These are phyloP conservation scores for Cordyceps pruinosa DNA, from an alignment of 2,329 filamentous ascomycete genomes.

Conservation along the genomic window DNA sequence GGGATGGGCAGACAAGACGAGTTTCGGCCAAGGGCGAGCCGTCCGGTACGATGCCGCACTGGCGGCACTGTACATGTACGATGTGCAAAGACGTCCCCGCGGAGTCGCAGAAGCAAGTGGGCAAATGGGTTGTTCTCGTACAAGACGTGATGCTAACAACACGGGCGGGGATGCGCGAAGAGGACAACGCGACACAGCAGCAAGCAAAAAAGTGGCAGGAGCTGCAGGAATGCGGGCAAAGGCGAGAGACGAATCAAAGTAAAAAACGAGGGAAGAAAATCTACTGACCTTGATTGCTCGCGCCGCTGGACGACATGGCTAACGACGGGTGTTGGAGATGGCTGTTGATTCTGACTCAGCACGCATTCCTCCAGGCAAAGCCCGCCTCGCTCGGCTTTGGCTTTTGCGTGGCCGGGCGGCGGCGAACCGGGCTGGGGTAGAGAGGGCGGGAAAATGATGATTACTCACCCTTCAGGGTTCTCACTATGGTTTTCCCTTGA, in stretches of 20 bases:
- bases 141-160: not conserved
- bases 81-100: not conserved
- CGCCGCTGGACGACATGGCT: constrained; percentile 26
- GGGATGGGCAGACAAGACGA: not conserved
- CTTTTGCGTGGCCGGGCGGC: not conserved
- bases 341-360: constrained; percentile 28
- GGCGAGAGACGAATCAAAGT: not conserved
- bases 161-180: not conserved
- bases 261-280: constrained; percentile 15
- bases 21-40: too few relatives aligned
- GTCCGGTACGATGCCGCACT: not conserved
- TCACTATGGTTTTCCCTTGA: not conserved
- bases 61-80: not conserved
- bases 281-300: constrained; percentile 27
- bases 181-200: not conserved
- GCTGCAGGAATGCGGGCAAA: constrained; percentile 9
- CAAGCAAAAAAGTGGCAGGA: not conserved
- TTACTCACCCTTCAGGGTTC: constrained; percentile 3
- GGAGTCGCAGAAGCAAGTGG: not conserved
- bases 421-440: not conserved
- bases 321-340: constrained; percentile 23
- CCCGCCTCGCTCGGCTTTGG: too few relatives aligned
- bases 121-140: not conserved
- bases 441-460: constrained; percentile 5
- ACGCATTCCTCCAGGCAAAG: constrained; percentile 14